Percentiles rank a stretch among this genome's conserved stretches.
These are phyloP conservation scores for Penicillium sp. DNA, from an alignment of 2,329 filamentous ascomycete species.

Conservation along the genomic window DNA sequence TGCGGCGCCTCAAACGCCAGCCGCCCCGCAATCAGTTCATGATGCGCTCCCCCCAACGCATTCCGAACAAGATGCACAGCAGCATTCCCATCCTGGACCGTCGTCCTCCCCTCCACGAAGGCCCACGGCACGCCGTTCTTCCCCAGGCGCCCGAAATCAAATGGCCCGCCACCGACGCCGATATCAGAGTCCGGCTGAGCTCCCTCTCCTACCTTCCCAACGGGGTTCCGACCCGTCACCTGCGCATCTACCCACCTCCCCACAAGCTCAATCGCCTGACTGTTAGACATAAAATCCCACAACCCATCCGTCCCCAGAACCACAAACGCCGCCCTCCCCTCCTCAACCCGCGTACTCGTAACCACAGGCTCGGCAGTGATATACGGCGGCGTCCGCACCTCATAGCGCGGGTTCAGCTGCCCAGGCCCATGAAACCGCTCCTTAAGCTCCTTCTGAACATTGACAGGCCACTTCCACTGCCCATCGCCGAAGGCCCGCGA, in stretches of 20 bases:
- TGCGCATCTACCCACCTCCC: conserved; percentile 57
- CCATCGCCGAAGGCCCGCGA: conserved; percentile 72
- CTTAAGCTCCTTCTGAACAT: conserved; percentile 50
- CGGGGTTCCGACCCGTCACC: conserved; percentile 36
- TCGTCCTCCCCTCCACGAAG: conserved; percentile 51
- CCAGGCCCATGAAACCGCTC: conserved; percentile 45
- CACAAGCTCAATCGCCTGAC: conserved; percentile 63
- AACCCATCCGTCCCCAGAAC: conserved; percentile 71
- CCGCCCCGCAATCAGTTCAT: conserved; percentile 38
- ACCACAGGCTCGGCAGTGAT: conserved; percentile 70
- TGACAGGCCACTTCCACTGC: conserved; percentile 68
- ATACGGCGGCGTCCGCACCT: conserved; percentile 64
- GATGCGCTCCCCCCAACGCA: conserved; percentile 55
- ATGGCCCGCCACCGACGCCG: conserved; percentile 13
- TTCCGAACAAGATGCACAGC: conserved; percentile 59
- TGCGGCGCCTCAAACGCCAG: conserved; percentile 34
- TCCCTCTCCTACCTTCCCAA: conserved; percentile 23
- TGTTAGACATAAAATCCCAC: conserved; percentile 65
- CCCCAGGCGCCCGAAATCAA: conserved; percentile 30
- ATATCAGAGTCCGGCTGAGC: conserved; percentile 22
- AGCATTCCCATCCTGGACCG: conserved; percentile 58
- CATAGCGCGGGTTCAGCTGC: conserved; percentile 44
- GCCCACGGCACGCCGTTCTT: conserved; percentile 30
- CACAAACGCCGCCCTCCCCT: conserved; percentile 59
- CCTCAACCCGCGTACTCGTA: conserved; percentile 59